Conservation (phyloP, 345 rosid genomes). For the Citrus maxima region DNA sequence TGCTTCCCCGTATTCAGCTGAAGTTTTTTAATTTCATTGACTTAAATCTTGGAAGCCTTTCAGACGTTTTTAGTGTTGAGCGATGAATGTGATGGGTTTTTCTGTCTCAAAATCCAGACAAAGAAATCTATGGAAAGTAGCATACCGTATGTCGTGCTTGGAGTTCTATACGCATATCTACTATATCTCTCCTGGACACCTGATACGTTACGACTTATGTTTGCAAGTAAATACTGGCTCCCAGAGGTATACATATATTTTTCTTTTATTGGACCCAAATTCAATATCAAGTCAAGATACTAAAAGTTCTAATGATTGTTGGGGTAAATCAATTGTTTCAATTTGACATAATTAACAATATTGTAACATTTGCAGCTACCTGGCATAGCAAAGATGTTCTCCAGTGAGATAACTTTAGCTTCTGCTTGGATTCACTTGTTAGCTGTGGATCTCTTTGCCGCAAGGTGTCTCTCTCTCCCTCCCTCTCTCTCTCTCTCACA, state of each 20-base stretch:
- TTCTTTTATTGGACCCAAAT: not conserved
- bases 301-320: not conserved
- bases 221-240: constrained; percentile 68
- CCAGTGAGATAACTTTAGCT: constrained; percentile 79
- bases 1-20: not conserved
- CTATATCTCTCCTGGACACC: constrained; percentile 93
- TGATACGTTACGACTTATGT: constrained; percentile 57
- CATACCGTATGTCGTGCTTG: constrained; percentile 63
- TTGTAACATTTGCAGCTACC: constrained; percentile 46
- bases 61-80: not conserved
- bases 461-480: constrained; percentile 43
- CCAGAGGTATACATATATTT: constrained; percentile 59
- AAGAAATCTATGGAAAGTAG: constrained; percentile 69
- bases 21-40: not conserved
- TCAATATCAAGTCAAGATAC: not conserved
- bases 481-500: not conserved
- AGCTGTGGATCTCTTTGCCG: constrained; percentile 86
- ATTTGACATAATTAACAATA: not conserved
- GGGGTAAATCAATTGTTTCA: not conserved
- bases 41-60: not conserved
- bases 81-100: not conserved
- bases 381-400: constrained; percentile 85
- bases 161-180: constrained; percentile 65
- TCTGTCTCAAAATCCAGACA: constrained; percentile 46
- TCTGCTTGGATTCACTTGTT: constrained; percentile 97